Conservation (phyloP, 441 rosid species). For the Croton setiger region DNA sequence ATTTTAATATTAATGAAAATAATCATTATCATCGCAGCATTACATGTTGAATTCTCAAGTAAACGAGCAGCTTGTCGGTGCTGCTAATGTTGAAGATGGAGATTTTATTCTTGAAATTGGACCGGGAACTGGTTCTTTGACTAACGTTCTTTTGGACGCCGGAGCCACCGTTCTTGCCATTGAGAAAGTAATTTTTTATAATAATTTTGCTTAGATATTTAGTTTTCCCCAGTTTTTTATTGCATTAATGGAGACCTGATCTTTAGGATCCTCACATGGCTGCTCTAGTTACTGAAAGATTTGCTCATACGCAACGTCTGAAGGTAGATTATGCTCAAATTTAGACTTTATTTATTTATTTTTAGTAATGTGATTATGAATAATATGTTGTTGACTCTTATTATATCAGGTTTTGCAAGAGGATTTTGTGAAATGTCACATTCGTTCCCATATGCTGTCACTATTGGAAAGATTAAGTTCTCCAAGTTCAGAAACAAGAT, state of each 20-base stretch:
- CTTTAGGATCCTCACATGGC: conserved; percentile 85
- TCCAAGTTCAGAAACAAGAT: conserved; percentile 28
- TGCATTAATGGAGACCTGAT: neutral
- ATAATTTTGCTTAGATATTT: neutral
- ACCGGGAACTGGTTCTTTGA: conserved; percentile 90
- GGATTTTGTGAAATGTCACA: conserved; percentile 72
- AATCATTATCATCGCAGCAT: conserved; percentile 45
- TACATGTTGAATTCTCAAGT: conserved; percentile 84
- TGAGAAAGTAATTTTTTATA: conserved; percentile 53
- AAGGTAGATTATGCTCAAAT: conserved; percentile 40
- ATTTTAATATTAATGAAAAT: too few relatives aligned
- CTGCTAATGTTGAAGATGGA: conserved; percentile 67
- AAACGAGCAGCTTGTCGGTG: conserved; percentile 52
- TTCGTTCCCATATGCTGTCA: conserved; percentile 58
- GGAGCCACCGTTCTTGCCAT: conserved; percentile 84
- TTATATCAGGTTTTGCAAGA: conserved; percentile 60
- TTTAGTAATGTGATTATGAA: neutral
- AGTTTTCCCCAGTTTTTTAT: neutral
- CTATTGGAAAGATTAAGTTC: conserved; percentile 38
- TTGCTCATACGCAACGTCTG: conserved; percentile 44
- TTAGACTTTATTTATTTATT: neutral
- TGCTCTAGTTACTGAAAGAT: conserved; percentile 63
- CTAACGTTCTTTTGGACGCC: conserved; percentile 56
- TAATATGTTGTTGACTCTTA: conserved; percentile 2
- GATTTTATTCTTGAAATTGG: conserved; percentile 89